Evolutionary conservation across 2,329 filamentous ascomycete species (phyloP), one percentile per base, ranked within the genome.

Genomic region (Aspergillus sp.): DNA sequence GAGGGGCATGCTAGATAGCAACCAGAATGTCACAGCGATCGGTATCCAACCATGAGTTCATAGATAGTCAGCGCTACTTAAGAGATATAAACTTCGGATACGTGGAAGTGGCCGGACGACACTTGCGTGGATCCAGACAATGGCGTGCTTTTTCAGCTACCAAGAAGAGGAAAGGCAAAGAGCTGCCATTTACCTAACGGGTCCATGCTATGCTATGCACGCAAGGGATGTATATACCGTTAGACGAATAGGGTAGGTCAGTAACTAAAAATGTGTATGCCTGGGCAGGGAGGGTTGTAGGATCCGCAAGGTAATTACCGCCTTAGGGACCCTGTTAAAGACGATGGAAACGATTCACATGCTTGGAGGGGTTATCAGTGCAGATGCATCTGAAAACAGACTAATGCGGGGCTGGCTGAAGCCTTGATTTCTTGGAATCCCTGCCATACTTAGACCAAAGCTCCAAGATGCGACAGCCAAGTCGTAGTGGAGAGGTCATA

Each of bases 71-170:
- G 82, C 64, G 81, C 80, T 4, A 36, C 32, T 15, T 2, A 0
- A 75, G 71, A 3, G 82, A 83, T 67, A 71, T 86, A 82, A 85
- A 79, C 81, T 67, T 78, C 78, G 19, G 81, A 81, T 68, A 78
- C 78, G 48, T 71, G 72, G 41, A 70, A 68, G 23, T 66, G 73
- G 48, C 70, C 73, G 66, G 70, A 19, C 69, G 73, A 36, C 62
- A 64, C 49, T 42, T 52, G 42, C 58, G 30, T 15, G 59, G 47
- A 27, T 60, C 70, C 6, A 76, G 71, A 52, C 66, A 76, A 47
- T 77, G 68, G 63, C 52, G 36, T 21, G 47, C 25, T 11, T 17
- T 27, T 27, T 5, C 25, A 17, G 47, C 47, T n/a, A 32, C 11
- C n/a, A 8, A 17, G 25, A 50, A 49, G 25, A 49, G 15, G 5